A percentile compares a stretch with the other conserved stretches of the same genome.
phyloP scores from a whole-genome alignment of 768 basidiomycete species.

The Agrocybe chaxingu region DNA sequence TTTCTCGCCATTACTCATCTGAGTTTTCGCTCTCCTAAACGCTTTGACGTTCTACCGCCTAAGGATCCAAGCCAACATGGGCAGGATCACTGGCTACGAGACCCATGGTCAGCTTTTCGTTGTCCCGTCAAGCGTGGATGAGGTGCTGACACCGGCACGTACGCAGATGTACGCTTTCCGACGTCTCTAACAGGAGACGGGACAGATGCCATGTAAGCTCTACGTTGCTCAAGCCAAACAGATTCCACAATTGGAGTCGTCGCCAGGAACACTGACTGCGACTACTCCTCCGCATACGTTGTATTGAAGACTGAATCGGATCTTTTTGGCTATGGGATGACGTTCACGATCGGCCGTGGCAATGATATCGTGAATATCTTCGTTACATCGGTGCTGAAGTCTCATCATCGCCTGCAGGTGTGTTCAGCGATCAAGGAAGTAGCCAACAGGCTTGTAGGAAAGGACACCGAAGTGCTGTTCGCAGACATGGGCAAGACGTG shows the following conservation, averaged over 20 bases:
- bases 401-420: constrained; percentile 41
- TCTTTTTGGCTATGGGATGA: constrained; percentile 89
- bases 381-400: background rate
- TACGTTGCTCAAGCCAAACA: background rate
- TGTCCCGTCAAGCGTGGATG: background rate
- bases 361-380: constrained; percentile 77
- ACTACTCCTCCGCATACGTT: constrained; percentile 93
- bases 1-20: too few relatives aligned
- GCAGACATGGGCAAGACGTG: constrained; percentile 89
- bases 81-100: constrained; percentile 31
- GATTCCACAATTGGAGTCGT: background rate
- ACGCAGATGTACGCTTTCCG: constrained; percentile 83
- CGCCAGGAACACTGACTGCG: constrained; percentile 87
- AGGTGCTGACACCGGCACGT: background rate
- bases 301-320: constrained; percentile 71
- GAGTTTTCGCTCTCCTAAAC: too few relatives aligned
- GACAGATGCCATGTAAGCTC: constrained; percentile 81
- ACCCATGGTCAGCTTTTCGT: constrained; percentile 25
- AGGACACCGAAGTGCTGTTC: constrained; percentile 79
- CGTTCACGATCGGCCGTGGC: constrained; percentile 91
- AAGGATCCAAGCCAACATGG: constrained; percentile 15
- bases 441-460: constrained; percentile 78
- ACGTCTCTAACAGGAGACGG: constrained; percentile 91
- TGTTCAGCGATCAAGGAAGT: constrained; percentile 79
- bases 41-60: too few relatives aligned